Evolutionary conservation across 768 basidiomycete species (phyloP).

Genomic region (Artomyces pyxidatus): DNA sequence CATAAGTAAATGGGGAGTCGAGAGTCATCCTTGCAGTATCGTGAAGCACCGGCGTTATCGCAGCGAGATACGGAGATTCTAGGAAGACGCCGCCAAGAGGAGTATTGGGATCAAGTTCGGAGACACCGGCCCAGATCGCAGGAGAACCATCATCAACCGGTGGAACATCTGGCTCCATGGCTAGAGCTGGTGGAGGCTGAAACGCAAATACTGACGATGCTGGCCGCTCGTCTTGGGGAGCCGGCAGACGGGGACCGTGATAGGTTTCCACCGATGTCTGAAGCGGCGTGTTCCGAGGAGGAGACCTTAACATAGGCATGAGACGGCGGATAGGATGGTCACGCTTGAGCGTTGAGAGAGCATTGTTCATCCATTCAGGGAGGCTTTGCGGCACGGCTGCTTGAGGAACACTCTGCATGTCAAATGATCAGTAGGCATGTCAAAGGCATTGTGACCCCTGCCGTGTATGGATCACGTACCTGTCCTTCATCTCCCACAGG

Average conservation of each 20-base stretch:
- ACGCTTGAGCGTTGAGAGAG: constrained; percentile 38
- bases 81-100: too few species aligned
- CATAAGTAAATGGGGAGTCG: too few species aligned
- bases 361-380: constrained; percentile 49
- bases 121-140: neutral
- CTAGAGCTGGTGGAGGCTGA: neutral
- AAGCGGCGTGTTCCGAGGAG: neutral
- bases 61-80: too few species aligned
- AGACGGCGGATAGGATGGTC: constrained; percentile 42
- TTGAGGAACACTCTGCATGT: constrained; percentile 3
- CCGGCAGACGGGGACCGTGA: neutral
- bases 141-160: neutral
- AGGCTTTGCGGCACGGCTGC: constrained; percentile 25
- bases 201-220: constrained; percentile 7
- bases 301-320: constrained; percentile 7
- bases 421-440: neutral
- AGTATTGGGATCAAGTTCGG: neutral
- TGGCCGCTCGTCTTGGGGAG: neutral
- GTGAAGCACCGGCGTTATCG: too few species aligned
- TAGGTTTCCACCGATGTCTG: neutral
- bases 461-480: neutral
- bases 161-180: neutral
- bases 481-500: constrained; percentile 5
- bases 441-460: neutral
- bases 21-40: too few species aligned